Evolutionary conservation across 2,329 filamentous ascomycete genomes (phyloP).

Genomic region (Bipolaris gigantea): DNA sequence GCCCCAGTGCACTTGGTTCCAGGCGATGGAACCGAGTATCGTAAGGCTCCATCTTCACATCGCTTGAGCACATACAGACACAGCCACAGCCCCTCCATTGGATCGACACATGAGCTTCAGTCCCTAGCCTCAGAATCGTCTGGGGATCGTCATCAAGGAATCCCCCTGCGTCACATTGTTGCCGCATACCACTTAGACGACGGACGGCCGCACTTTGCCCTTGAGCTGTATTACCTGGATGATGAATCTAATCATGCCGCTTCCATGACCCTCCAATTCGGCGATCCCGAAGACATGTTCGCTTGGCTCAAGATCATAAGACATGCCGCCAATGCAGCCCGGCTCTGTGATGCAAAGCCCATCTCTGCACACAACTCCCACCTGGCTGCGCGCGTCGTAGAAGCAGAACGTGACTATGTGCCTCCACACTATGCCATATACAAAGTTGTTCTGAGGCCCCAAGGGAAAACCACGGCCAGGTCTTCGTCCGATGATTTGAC

Average conservation of each 20-base stretch:
- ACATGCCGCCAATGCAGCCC: conserved; percentile 59
- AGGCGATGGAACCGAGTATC: conserved; percentile 16
- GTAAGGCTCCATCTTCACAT: conserved; percentile 37
- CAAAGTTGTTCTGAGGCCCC: conserved; percentile 66
- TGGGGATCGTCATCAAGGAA: conserved; percentile 59
- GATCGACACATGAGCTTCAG: conserved; percentile 64
- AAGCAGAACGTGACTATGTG: conserved; percentile 69
- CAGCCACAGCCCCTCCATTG: conserved; percentile 60
- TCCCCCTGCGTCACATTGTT: conserved; percentile 67
- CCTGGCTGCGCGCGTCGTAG: conserved; percentile 63
- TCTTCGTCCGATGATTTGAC: conserved; percentile 68
- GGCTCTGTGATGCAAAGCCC: conserved; percentile 54
- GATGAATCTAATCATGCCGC: conserved; percentile 64
- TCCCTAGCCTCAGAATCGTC: conserved; percentile 53
- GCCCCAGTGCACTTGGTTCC: conserved; percentile 1
- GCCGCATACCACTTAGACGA: conserved; percentile 69
- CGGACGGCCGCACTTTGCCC: conserved; percentile 65
- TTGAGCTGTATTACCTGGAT: conserved; percentile 70
- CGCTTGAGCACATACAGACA: conserved; percentile 55
- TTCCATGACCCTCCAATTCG: conserved; percentile 65
- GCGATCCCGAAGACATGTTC: conserved; percentile 65
- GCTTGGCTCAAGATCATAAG: conserved; percentile 66
- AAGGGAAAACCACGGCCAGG: conserved; percentile 57
- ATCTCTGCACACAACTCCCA: conserved; percentile 64
- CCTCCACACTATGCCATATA: conserved; percentile 68